Evolutionary conservation across 1,284 basidiomycete species (phyloP).

Genomic region (Leccinum griseonigrum): DNA sequence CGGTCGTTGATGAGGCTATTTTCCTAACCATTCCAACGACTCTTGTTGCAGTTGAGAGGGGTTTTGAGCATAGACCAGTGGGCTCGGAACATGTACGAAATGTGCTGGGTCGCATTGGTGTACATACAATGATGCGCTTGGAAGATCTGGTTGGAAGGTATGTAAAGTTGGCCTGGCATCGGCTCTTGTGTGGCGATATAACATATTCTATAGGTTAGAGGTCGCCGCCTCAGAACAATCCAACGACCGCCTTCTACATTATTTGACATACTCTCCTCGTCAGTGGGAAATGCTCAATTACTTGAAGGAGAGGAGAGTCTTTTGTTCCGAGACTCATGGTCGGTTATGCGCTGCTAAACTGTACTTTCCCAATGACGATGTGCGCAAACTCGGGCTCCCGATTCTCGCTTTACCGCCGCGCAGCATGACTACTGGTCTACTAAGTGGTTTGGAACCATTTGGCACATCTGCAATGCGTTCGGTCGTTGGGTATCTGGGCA

Average conservation of each 20-base stretch:
- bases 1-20: conserved; percentile 9
- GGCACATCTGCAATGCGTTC: neutral
- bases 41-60: neutral
- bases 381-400: conserved; percentile 20
- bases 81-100: neutral
- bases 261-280: neutral
- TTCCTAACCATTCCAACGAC: conserved; percentile 5
- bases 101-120: conserved; percentile 6
- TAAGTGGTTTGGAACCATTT: neutral
- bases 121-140: conserved; percentile 12
- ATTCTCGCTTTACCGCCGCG: conserved; percentile 12
- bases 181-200: neutral
- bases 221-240: conserved; percentile 10
- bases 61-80: neutral
- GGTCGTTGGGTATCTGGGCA: conserved; percentile 13
- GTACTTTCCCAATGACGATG: conserved; percentile 12
- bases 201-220: conserved; percentile 13
- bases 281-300: neutral
- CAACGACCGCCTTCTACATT: conserved; percentile 14
- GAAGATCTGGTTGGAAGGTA: conserved; percentile 11
- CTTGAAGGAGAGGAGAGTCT: conserved; percentile 8
- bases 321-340: conserved; percentile 12
- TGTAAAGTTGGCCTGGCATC: neutral
- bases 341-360: conserved; percentile 9
- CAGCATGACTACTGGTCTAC: neutral